Percentiles rank a stretch among this genome's conserved stretches.
Conservation (phyloP, 208 protist genomes). For the Crithidia sp. region DNA sequence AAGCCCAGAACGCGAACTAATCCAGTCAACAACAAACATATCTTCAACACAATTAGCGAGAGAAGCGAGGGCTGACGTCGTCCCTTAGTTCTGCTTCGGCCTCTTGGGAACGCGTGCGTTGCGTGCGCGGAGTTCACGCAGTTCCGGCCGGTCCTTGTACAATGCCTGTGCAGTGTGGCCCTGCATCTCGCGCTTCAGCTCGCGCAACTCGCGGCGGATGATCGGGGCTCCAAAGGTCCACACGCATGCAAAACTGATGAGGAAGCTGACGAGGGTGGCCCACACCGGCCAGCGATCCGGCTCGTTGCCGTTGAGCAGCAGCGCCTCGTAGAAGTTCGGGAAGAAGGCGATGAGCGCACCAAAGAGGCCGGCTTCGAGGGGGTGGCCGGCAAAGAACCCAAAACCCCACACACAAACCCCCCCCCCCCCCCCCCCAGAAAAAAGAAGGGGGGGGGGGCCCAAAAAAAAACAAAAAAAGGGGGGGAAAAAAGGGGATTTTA, state of each 20-base stretch:
- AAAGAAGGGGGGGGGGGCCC: too few species aligned
- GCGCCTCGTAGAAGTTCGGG: slow-evolving; percentile 53
- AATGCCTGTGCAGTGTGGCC: slow-evolving; percentile 38
- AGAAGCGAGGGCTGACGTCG: too few species aligned
- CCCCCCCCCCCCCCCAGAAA: too few species aligned
- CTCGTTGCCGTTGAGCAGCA: slow-evolving; percentile 48
- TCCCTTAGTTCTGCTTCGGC: slow-evolving; percentile 7
- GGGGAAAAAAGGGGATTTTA: too few species aligned
- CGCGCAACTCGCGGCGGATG: slow-evolving; percentile 38
- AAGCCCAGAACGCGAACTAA: too few species aligned
- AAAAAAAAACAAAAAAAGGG: too few species aligned
- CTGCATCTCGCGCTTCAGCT: slow-evolving; percentile 37
- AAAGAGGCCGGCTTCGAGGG: slow-evolving; percentile 33
- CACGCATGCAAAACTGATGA: slow-evolving; percentile 37
- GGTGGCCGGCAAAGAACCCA: slow-evolving; percentile 36
- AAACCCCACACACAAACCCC: slow-evolving; percentile 52
- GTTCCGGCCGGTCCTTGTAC: slow-evolving; percentile 47
- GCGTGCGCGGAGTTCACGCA: slow-evolving; percentile 29
- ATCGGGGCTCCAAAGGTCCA: slow-evolving; percentile 41
- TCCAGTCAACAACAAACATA: too few species aligned
- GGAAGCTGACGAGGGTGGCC: slow-evolving; percentile 46
- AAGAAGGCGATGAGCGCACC: slow-evolving; percentile 45
- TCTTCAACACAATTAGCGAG: too few species aligned
- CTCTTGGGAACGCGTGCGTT: not conserved
- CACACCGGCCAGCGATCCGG: slow-evolving; percentile 45